These are phyloP conservation scores for Graphiopsis chlorocephala DNA, from an alignment of 2,329 filamentous ascomycete genomes.

Conservation along the genomic window DNA sequence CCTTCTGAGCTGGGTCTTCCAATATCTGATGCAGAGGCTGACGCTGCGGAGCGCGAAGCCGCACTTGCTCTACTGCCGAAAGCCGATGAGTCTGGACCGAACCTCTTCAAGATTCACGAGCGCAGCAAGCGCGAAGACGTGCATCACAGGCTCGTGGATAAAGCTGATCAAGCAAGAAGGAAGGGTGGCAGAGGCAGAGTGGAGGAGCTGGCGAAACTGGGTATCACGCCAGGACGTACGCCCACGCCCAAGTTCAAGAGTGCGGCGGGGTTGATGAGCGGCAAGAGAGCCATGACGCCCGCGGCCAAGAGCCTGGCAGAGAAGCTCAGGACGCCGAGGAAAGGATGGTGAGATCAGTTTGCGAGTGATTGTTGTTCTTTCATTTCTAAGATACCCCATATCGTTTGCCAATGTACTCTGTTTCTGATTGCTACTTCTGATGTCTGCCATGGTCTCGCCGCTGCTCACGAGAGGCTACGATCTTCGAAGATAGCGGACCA, in stretches of 20 bases:
- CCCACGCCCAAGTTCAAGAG: constrained; percentile 70
- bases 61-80: constrained; percentile 44
- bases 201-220: constrained; percentile 31
- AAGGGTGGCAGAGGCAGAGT: constrained; percentile 54
- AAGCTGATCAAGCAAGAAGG: constrained; percentile 70
- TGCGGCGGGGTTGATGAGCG: constrained; percentile 39
- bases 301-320: constrained; percentile 69
- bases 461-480: not conserved
- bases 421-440: not conserved
- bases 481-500: not conserved
- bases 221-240: constrained; percentile 48
- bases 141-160: constrained; percentile 83
- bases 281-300: constrained; percentile 57
- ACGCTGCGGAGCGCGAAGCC: constrained; percentile 35
- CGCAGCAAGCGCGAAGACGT: constrained; percentile 74
- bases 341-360: constrained; percentile 17
- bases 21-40: constrained; percentile 34
- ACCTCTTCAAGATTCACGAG: constrained; percentile 76
- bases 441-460: not conserved
- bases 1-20: constrained; percentile 55
- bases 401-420: constrained; percentile 1
- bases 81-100: constrained; percentile 57
- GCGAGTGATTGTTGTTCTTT: constrained; percentile 17
- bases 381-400: constrained; percentile 12
- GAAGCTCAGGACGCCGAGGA: constrained; percentile 51